Conservation (phyloP, 345 rosid genomes). For the Durio zibethinus region DNA sequence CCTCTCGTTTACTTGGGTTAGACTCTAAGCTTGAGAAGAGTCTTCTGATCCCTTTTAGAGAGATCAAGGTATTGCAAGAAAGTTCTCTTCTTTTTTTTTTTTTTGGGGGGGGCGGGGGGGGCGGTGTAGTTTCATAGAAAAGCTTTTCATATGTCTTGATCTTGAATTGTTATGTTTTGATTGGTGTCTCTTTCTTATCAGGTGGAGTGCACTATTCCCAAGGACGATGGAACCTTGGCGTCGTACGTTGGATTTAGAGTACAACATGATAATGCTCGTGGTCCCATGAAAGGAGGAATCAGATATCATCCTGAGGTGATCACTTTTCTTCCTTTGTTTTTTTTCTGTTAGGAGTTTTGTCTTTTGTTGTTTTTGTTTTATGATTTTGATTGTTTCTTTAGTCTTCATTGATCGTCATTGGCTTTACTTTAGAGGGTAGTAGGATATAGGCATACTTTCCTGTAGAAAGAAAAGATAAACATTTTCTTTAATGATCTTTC, state of each 20-base stretch:
- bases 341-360: neutral
- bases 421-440: neutral
- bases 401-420: neutral
- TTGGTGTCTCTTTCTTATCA: slow-evolving; percentile 26
- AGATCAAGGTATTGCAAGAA: slow-evolving; percentile 61
- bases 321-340: neutral
- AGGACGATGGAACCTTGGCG: slow-evolving; percentile 85
- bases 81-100: neutral
- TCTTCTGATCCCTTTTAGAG: slow-evolving; percentile 92
- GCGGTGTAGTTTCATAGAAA: neutral
- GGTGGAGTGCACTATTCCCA: slow-evolving; percentile 99
- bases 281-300: slow-evolving; percentile 99
- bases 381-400: neutral
- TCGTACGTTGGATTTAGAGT: slow-evolving; percentile 93
- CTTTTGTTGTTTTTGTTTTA: neutral
- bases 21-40: slow-evolving; percentile 87
- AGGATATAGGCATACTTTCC: neutral
- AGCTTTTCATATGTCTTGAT: neutral
- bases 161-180: neutral
- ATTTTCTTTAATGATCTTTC: neutral
- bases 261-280: slow-evolving; percentile 97
- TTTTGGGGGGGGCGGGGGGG: too few species aligned
- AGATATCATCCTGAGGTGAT: slow-evolving; percentile 97
- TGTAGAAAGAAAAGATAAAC: neutral
- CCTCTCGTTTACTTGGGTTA: slow-evolving; percentile 79